Evolutionary conservation across 1,284 basidiomycete species (phyloP).

Genomic region (Laetiporus sulphureus): DNA sequence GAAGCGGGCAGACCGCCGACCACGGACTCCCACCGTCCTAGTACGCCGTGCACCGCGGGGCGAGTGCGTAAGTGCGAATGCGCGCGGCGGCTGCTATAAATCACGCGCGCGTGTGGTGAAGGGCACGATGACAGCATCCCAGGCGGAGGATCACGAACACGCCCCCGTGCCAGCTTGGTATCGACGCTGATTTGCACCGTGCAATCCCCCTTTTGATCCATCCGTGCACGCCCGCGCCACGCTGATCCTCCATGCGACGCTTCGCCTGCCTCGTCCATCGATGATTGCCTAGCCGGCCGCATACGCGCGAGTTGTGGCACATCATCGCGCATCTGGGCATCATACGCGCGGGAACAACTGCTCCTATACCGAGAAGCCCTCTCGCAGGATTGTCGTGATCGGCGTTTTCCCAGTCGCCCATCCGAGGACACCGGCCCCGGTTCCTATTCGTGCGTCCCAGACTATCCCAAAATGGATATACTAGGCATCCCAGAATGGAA

Average conservation of each 20-base stretch:
- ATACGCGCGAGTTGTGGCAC: conserved; percentile 1
- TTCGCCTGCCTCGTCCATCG: too few species aligned
- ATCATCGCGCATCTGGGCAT: not conserved
- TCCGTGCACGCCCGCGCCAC: too few species aligned
- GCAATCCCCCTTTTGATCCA: not conserved
- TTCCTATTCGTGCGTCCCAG: not conserved
- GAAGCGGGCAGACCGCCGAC: not conserved
- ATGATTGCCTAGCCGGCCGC: too few species aligned
- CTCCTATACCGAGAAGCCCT: conserved; percentile 1
- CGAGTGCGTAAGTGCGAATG: too few species aligned
- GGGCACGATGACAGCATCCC: not conserved
- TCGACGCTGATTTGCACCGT: not conserved
- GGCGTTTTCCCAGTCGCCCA: conserved; percentile 4
- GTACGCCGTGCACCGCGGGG: too few species aligned
- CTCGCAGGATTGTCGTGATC: conserved; percentile 10
- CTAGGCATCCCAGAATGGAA: not conserved
- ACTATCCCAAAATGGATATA: conserved; percentile 1
- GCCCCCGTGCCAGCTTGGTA: not conserved
- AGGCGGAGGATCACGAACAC: not conserved
- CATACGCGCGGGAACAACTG: conserved; percentile 7
- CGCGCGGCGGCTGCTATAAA: too few species aligned
- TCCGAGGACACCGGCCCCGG: conserved; percentile 8
- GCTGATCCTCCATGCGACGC: too few species aligned
- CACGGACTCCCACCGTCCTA: too few species aligned
- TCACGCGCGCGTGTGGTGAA: too few species aligned